A percentile compares a stretch with the other conserved stretches of the same genome.
These are phyloP conservation scores for Simplicillium aogashimaense DNA, from an alignment of 2,329 filamentous ascomycete genomes.

Conservation along the genomic window DNA sequence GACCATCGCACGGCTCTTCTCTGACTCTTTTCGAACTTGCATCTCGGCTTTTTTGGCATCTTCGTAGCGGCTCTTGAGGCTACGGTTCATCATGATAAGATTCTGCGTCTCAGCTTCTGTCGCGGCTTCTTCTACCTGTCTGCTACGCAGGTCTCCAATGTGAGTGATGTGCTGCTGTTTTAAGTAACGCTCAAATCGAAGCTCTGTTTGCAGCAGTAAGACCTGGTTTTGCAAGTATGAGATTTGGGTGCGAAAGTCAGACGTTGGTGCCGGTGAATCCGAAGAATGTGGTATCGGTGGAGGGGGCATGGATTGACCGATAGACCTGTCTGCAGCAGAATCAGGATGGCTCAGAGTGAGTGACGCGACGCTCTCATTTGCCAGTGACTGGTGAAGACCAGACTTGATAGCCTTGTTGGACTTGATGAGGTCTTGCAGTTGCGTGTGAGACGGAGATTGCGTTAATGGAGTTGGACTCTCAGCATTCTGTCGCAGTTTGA, in stretches of 20 bases:
- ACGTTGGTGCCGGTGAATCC: conserved; percentile 12
- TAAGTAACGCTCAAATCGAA: conserved; percentile 75
- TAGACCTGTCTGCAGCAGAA: conserved; percentile 27
- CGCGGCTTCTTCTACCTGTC: conserved; percentile 66
- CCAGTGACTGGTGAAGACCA: conserved; percentile 41
- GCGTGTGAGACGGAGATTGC: conserved; percentile 40
- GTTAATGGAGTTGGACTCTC: conserved; percentile 53
- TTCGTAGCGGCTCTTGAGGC: conserved; percentile 60
- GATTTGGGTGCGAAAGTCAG: conserved; percentile 27
- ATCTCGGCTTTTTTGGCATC: conserved; percentile 62
- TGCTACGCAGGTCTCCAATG: conserved; percentile 67
- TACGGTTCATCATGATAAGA: conserved; percentile 65
- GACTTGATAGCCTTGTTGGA: conserved; percentile 50
- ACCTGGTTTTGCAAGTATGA: conserved; percentile 61
- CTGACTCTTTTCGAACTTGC: conserved; percentile 61
- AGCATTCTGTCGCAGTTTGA: conserved; percentile 21
- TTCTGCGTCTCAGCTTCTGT: conserved; percentile 77
- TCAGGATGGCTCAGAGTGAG: conserved; percentile 41
- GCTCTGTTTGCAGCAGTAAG: conserved; percentile 67
- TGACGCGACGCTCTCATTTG: conserved; percentile 49
- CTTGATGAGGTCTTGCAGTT: conserved; percentile 50
- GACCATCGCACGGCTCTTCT: conserved; percentile 60
- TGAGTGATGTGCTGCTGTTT: conserved; percentile 77
- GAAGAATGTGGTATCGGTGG: conserved; percentile 13
- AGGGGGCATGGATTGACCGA: conserved; percentile 16